These are phyloP conservation scores for Mrakia blollopis DNA, from an alignment of 768 basidiomycete genomes.

Conservation along the genomic window DNA sequence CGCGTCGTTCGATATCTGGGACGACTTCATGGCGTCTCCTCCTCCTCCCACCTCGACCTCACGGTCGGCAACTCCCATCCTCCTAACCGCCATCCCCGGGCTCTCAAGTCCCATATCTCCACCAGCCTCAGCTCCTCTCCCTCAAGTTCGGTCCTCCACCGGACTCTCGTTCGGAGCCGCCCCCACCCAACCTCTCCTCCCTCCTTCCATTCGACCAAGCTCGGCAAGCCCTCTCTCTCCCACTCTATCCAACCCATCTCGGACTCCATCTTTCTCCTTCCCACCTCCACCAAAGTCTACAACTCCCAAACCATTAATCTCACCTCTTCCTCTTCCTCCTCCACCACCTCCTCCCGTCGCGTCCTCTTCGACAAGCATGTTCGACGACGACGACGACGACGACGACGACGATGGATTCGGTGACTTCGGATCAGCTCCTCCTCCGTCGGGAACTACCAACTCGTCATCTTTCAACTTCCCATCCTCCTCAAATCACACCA, in stretches of 20 bases:
- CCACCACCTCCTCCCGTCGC: not conserved
- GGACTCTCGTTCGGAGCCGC: not conserved
- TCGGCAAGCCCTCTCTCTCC: not conserved
- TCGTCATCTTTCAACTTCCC: not conserved
- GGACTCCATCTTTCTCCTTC: not conserved
- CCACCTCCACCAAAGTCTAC: not conserved
- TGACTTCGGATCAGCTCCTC: slow-evolving; percentile 25
- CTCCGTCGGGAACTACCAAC: not conserved
- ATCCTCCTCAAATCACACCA: not conserved
- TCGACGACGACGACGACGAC: slow-evolving; percentile 13
- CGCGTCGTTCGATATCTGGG: slow-evolving; percentile 19
- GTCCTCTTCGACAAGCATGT: not conserved
- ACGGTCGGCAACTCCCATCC: not conserved
- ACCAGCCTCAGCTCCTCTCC: not conserved
- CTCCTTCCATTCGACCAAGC: not conserved
- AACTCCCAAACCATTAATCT: not conserved
- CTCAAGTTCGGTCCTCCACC: not conserved
- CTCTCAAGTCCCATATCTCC: not conserved
- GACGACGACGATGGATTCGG: slow-evolving; percentile 26
- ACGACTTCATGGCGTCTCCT: slow-evolving; percentile 20
- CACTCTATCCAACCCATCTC: not conserved
- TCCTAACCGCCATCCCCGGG: not conserved
- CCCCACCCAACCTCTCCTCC: not conserved
- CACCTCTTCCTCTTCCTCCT: not conserved
- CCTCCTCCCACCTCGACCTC: not conserved